Conservation (phyloP, 352 stramenopile genomes). For the Phytophthora vignae region DNA sequence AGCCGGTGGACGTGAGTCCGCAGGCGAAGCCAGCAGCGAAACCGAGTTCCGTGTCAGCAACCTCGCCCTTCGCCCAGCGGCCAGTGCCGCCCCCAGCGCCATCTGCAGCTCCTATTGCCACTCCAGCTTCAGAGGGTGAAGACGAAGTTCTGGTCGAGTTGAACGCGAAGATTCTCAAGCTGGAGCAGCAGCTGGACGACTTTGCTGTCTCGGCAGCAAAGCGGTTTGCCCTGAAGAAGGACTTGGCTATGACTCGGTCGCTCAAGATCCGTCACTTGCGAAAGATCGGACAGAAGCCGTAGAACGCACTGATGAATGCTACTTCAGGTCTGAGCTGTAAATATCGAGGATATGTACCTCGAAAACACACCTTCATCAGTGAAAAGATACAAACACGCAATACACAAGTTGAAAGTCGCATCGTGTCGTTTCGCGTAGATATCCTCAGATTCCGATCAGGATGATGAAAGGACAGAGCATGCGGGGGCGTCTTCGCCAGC, state of each 20-base stretch:
- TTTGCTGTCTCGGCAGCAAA: conserved; percentile 76
- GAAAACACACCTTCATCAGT: too few relatives aligned
- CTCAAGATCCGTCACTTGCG: conserved; percentile 72
- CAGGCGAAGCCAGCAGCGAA: conserved; percentile 17
- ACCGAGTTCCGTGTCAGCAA: conserved; percentile 6
- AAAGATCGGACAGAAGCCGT: conserved; percentile 37
- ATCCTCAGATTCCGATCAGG: not conserved
- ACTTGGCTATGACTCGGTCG: conserved; percentile 78
- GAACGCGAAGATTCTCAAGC: conserved; percentile 49
- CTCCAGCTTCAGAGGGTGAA: conserved; percentile 4
- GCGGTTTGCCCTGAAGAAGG: conserved; percentile 81
- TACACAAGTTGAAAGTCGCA: conserved; percentile 10
- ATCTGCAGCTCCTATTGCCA: not conserved
- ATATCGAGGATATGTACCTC: not conserved
- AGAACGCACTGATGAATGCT: conserved; percentile 1
- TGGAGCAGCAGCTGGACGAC: conserved; percentile 71
- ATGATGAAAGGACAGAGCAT: conserved; percentile 19
- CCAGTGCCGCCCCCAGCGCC: conserved; percentile 9
- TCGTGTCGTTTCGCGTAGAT: conserved; percentile 27
- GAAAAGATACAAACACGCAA: too few relatives aligned
- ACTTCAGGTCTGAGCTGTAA: conserved; percentile 11
- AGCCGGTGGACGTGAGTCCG: conserved; percentile 9
- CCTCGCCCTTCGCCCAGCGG: conserved; percentile 17
- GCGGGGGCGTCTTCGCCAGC: conserved; percentile 40
- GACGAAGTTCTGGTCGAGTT: conserved; percentile 45